phyloP scores from a whole-genome alignment of 2,329 filamentous ascomycete genomes.

The Penicillium olsonii region DNA sequence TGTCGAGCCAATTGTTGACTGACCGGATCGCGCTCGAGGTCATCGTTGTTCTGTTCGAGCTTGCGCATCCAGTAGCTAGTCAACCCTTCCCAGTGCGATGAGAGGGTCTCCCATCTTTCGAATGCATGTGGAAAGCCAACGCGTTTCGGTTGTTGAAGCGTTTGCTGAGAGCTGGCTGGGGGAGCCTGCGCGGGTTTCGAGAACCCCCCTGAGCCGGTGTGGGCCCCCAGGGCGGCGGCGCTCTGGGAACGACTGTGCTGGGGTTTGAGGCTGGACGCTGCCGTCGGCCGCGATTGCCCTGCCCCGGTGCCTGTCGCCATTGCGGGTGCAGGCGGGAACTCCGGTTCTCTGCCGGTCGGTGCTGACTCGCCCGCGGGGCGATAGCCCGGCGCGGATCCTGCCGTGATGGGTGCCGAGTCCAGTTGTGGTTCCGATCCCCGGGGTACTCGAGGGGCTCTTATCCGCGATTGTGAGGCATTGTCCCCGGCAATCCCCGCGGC shows the following conservation, averaged over 20 bases:
- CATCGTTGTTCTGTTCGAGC: slow-evolving; percentile 84
- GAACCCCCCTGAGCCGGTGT: slow-evolving; percentile 20
- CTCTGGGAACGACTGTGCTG: slow-evolving; percentile 24
- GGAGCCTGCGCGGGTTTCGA: slow-evolving; percentile 30
- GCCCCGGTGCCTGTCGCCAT: slow-evolving; percentile 8
- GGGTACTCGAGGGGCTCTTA: slow-evolving; percentile 11
- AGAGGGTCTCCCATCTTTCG: slow-evolving; percentile 94
- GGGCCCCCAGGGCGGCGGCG: slow-evolving; percentile 18
- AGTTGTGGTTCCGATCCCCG: slow-evolving; percentile 19
- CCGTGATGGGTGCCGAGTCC: slow-evolving; percentile 6
- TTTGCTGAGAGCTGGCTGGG: slow-evolving; percentile 29
- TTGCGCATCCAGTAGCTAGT: slow-evolving; percentile 97
- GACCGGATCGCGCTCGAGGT: slow-evolving; percentile 78
- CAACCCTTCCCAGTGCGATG: slow-evolving; percentile 95
- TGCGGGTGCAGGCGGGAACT: slow-evolving; percentile 16
- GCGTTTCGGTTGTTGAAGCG: slow-evolving; percentile 43
- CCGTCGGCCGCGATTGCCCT: slow-evolving; percentile 17
- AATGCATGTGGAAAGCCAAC: slow-evolving; percentile 94
- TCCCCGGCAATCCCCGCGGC: slow-evolving; percentile 47
- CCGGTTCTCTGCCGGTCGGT: slow-evolving; percentile 17
- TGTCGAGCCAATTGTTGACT: slow-evolving; percentile 88
- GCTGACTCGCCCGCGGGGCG: slow-evolving; percentile 14
- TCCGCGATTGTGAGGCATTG: slow-evolving; percentile 31
- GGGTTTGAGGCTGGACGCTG: slow-evolving; percentile 21
- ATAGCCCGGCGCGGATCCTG: slow-evolving; percentile 13